A percentile compares a stretch with the other conserved stretches of the same genome.
phyloP scores from a whole-genome alignment of 2,329 filamentous ascomycete species.

The Whalleya microplaca region DNA sequence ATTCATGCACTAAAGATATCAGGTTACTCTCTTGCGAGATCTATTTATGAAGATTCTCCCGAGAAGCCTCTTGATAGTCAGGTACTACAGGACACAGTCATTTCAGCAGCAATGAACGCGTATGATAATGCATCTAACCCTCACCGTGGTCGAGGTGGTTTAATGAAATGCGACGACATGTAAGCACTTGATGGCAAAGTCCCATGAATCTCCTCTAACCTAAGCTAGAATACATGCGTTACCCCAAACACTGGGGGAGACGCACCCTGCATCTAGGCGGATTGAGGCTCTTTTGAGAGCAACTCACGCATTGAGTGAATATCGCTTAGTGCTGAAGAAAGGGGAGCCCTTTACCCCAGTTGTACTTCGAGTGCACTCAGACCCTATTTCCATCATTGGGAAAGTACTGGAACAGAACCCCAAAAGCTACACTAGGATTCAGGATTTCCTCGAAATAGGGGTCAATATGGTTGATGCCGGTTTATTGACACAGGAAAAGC shows the following conservation, averaged over 20 bases:
- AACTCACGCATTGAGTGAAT: constrained; percentile 75
- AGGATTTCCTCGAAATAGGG: constrained; percentile 73
- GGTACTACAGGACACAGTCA: constrained; percentile 62
- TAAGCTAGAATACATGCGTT: constrained; percentile 64
- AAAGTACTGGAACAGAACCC: constrained; percentile 78
- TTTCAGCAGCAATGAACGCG: constrained; percentile 66
- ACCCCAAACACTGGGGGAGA: constrained; percentile 57
- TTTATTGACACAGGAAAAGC: constrained; percentile 43
- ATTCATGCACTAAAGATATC: constrained; percentile 26
- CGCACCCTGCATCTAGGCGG: constrained; percentile 54
- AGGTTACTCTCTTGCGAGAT: constrained; percentile 67
- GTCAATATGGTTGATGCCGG: constrained; percentile 67
- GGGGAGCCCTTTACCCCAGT: constrained; percentile 81
- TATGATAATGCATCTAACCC: constrained; percentile 86
- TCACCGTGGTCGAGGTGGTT: constrained; percentile 73
- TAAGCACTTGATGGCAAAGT: constrained; percentile 43
- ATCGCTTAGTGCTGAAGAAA: constrained; percentile 77
- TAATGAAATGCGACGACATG: constrained; percentile 80
- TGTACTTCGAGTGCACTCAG: constrained; percentile 73
- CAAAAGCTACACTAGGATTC: constrained; percentile 73
- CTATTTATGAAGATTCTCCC: constrained; percentile 60
- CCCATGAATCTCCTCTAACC: constrained; percentile 12
- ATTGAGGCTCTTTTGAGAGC: constrained; percentile 69
- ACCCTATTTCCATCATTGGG: constrained; percentile 73
- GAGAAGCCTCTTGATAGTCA: constrained; percentile 53